Evolutionary conservation across 2,329 filamentous ascomycete species (phyloP).

Genomic region (Ophiostoma ulmi): DNA sequence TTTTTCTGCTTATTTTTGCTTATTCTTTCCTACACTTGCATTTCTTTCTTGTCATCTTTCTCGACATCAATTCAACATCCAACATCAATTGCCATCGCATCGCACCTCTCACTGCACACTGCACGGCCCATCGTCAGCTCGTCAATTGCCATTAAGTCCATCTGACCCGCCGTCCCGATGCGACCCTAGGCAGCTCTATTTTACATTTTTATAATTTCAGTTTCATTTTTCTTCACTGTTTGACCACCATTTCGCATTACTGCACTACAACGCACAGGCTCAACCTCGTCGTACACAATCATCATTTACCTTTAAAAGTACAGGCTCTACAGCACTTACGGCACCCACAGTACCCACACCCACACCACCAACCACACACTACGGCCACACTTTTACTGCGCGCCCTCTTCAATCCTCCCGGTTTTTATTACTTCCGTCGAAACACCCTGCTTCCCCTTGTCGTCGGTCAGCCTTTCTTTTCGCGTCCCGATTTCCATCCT

Average conservation of each 20-base stretch:
- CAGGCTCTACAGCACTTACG: not conserved
- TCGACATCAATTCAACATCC: not conserved
- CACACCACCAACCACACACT: not conserved
- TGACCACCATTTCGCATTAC: not conserved
- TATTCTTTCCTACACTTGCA: not conserved
- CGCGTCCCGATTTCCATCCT: slow-evolving; percentile 4
- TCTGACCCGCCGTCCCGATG: slow-evolving; percentile 19
- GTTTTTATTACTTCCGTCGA: slow-evolving; percentile 17
- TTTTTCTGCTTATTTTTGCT: not conserved
- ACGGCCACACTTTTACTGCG: slow-evolving; percentile 4
- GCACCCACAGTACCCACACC: not conserved
- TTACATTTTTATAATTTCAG: not conserved
- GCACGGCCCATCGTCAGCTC: slow-evolving; percentile 14
- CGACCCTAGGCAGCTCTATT: slow-evolving; percentile 18
- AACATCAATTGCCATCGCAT: slow-evolving; percentile 7
- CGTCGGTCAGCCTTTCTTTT: slow-evolving; percentile 13
- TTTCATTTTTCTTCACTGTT: not conserved
- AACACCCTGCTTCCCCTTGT: slow-evolving; percentile 7
- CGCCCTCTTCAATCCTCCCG: slow-evolving; percentile 5
- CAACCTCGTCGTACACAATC: not conserved
- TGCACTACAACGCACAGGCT: slow-evolving; percentile 1
- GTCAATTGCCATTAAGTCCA: slow-evolving; percentile 15
- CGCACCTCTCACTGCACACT: slow-evolving; percentile 12
- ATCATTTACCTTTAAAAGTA: not conserved
- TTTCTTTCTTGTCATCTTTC: not conserved